Base-by-base conservation (phyloP, 139 green algal genomes). In the Chlamydomonas sp. region DNA sequence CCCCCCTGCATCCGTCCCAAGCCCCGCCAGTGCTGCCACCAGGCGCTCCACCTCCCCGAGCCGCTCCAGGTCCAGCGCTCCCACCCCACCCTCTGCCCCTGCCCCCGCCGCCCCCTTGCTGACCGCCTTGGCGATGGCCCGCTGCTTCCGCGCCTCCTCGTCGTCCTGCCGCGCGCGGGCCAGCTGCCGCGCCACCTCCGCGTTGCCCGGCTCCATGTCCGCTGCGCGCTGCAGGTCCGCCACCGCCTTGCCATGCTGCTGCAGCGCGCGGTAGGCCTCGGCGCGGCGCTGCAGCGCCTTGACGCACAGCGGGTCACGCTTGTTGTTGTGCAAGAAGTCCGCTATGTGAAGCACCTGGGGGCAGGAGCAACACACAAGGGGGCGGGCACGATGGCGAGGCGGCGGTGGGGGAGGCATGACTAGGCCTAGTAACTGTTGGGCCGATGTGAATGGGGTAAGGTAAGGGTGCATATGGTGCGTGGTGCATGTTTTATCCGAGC, bases 281-380 rank as follows among this genome's bases (percentile, higher is more conserved):
- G 94, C 92, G 31, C 93, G 89, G 6, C 95, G 90, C 87, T 94
- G 91, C 72, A 94, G 90, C 16, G 93, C 93, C 79, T 97, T 97
- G 9, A 92, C 85, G 83, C 92, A 94, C 63, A 97, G 85, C 20
- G 93, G 90, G 82, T 94, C 76, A 59, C 82, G 64, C 2, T 90
- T 88, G 49, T 91, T 93, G 80, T 95, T 92, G 84, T 94, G 89
- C 61, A 97, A 84, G 63, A 94, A 94, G 17, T 95, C 92, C 12
- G 92, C 91, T 10, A 97, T 91, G 78, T 93, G 84, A 17, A 96
- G 89, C 63, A 95, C 94, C 93, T 95, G 91, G 78, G 9, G 58
- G 69, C 61, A 8, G 17, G 18, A 49, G 17, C 18, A 68, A 31
- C 31, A 75, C 74, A 79, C 20, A 10, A 16, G 74, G 9, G 74